Base-by-base conservation (phyloP, 805 yeast species). In the Starmerella apicola region DNA sequence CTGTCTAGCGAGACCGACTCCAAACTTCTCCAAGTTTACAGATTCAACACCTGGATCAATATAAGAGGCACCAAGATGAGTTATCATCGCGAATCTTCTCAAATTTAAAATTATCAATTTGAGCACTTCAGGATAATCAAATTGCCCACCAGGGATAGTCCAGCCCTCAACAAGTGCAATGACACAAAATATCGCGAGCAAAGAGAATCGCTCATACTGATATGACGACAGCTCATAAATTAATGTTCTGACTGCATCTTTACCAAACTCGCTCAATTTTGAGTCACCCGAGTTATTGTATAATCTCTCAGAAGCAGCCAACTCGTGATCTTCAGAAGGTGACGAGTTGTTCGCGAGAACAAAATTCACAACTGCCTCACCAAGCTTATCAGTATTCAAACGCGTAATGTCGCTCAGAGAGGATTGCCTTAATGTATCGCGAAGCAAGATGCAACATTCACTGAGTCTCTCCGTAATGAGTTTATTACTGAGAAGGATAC, bases 101-200 rank as follows among this genome's bases (percentile, higher is more conserved):
- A 38, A 37, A n/a, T 37, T 32, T 17, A 37, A 39, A 15, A 37
- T 24, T 8, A 36, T 22, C 10, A 33, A 16, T 20, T 34, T 23
- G 33, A 50, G 18, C 21, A 42, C 18, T 3, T 32, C 33, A 4
- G 36, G 22, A 18, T 38, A 39, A 3, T 40, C 34, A n/a, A 29
- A 43, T 21, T 33, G 18, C 7, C 17, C 17, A 17, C 17, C 7
- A 17, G 30, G 29, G 21, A 26, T 31, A 5, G 45, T 22, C 51
- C 51, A 42, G 25, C 52, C 54, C 22, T 51, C 54, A 18, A 44
- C 48, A 6, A 44, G 37, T 3, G 51, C 52, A 13, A 51, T 30
- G 3, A 35, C 36, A 10, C 40, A 32, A 24, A 51, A 18, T 12
- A 41, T 26, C 21, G 35, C 17, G 18, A 44, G 21, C 2, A 38